phyloP scores from a whole-genome alignment of 441 rosid genomes.

The Omphalea diandra region DNA sequence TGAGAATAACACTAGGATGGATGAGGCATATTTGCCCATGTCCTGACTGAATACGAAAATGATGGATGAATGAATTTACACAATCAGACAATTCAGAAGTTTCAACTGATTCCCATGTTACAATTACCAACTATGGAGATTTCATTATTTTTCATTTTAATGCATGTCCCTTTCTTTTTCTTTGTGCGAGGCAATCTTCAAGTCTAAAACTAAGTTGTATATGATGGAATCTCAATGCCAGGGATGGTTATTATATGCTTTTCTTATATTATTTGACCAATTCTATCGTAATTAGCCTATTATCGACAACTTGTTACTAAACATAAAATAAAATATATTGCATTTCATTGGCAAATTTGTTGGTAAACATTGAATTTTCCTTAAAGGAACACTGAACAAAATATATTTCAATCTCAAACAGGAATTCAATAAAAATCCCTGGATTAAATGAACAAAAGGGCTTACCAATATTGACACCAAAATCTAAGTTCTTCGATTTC shows the following conservation, averaged over 20 bases:
- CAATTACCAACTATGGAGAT: not conserved
- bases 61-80: constrained; percentile 7
- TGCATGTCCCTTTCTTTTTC: not conserved
- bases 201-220: not conserved
- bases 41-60: not conserved
- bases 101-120: constrained; percentile 12
- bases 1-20: not conserved
- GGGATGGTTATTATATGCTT: too few species aligned
- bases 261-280: not conserved
- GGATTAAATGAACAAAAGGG: not conserved
- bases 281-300: not conserved
- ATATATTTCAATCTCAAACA: not conserved
- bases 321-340: not conserved
- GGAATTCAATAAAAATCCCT: not conserved
- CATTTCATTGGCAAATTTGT: not conserved
- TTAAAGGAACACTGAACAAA: not conserved
- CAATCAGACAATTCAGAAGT: too few species aligned
- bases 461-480: constrained; percentile 93
- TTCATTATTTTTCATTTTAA: not conserved
- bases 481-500: constrained; percentile 63
- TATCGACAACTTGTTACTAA: not conserved
- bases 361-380: not conserved
- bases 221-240: too few species aligned
- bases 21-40: not conserved
- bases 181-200: not conserved